Evolutionary conservation across 768 basidiomycete species (phyloP), one percentile per base, ranked within the genome.

Genomic region (Rhizopogon salebrosus): DNA sequence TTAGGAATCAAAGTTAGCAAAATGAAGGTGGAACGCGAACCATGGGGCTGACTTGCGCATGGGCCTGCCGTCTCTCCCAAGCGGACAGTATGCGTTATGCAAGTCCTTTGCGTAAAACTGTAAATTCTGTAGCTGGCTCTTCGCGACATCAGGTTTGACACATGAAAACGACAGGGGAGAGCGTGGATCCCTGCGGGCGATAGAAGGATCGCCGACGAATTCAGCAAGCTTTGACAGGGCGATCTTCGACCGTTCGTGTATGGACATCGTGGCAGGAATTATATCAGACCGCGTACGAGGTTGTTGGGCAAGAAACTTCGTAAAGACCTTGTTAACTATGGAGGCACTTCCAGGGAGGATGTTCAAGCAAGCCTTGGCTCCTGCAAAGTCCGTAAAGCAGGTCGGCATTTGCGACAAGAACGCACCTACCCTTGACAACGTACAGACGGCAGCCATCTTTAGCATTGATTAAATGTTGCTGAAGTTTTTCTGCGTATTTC

Each of bases 161-260:
- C 82, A 82, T 10, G 79, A 85, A 60, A 90, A 90, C 6, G 86
- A 88, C 46, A 89, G 70, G 1, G 82, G 71, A 5, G 80, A 87
- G n/a, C 62, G 53, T 10, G 86, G 82, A 59, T 84, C 75, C 24
- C 80, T 77, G 10, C 69, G 62, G 9, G 73, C 71, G 34, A 84
- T 75, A 22, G 66, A 64, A 11, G 75, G 64, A 57, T 80, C 74
- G 16, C 66, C 69, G 14, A 70, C 71, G n/a, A 85, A 66, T 27
- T 80, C 74, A 9, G 82, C 75, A 34, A 89, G 72, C 45, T 68
- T 75, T 8, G 59, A 65, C 6, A 91, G 66, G 0, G 87, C 88
- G 3, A 58, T 59, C 42, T 67, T 63, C 77, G 88, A 83, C 22
- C 83, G 77, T 24, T 83, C 78, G 20, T 60, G 52, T 4, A 70